Evolutionary conservation across 2,329 filamentous ascomycete species (phyloP), one percentile per base, ranked within the genome.

Genomic region (Bipolaris bicolor): DNA sequence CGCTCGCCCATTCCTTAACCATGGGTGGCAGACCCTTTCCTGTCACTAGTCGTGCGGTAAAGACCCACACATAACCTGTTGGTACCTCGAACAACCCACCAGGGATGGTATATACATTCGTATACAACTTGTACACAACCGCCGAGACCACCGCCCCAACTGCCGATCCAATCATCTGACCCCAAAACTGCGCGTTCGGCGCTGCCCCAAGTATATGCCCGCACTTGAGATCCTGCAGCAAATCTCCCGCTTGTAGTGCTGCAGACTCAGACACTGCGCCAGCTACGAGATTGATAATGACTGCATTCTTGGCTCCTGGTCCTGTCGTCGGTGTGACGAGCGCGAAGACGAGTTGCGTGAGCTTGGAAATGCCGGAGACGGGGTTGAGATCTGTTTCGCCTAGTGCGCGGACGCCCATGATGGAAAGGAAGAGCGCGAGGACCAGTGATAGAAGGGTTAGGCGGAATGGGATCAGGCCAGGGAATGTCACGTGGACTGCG

Each of bases 191-290:
- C 0, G 95, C 95, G 67, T 90, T 95, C 0, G 95, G 95, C 3
- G 92, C 90, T 0, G 95, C 95, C 10, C 94, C 93, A 0, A 99
- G 84, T 0, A 99, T 80, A 76, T 99, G 93, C 0, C 95, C 95
- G 0, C 95, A 97, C 76, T 99, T 99, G 29, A 99, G 84, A 73
- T 99, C 95, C 74, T 99, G 95, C 85, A 99, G 91, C 53, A 99
- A 86, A 76, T 99, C 95, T 7, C 95, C 95, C 2, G 95, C 94
- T 80, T 99, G 95, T 4, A 98, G 82, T 3, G 95, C 95, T 5
- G 95, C 90, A 3, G 88, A 87, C 75, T 93, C 90, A 10, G 87
- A 90, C 29, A 99, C 88, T 0, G 95, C 95, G 7, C 95, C 95
- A 0, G 94, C 95, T 6, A 99, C 87, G 1, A 99, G 85, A 72